A percentile compares a stretch with the other conserved stretches of the same genome.
phyloP scores from a whole-genome alignment of 139 green algal species.

The Picochlorum sp. region DNA sequence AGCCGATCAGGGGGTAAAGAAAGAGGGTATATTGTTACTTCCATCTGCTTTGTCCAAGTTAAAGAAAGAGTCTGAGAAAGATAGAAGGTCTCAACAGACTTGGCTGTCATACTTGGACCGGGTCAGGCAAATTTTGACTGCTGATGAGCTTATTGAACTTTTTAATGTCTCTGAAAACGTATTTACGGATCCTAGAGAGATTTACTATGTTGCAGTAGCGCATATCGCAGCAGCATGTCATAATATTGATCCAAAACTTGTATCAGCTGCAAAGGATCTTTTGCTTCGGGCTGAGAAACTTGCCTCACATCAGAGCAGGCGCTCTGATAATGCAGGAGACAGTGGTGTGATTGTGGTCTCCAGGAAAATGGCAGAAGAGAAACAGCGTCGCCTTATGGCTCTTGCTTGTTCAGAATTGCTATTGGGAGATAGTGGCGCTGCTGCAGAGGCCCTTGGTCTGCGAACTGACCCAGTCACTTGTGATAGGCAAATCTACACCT shows the following conservation, averaged over 20 bases:
- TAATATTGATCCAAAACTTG: neutral
- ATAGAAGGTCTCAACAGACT: neutral
- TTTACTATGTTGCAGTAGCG: conserved; percentile 23
- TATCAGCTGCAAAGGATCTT: conserved; percentile 7
- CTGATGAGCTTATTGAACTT: conserved; percentile 23
- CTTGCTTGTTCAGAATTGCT: conserved; percentile 18
- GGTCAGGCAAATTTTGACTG: conserved; percentile 7
- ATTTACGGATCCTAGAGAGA: conserved; percentile 13
- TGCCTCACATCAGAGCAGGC: neutral
- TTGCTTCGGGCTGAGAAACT: neutral
- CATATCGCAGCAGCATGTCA: conserved; percentile 13
- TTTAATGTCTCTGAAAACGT: conserved; percentile 5
- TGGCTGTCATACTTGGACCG: conserved; percentile 9
- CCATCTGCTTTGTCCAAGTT: neutral
- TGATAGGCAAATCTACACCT: conserved; percentile 17
- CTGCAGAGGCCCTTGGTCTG: conserved; percentile 19
- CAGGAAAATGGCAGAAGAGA: conserved; percentile 12
- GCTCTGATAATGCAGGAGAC: neutral
- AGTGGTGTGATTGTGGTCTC: neutral
- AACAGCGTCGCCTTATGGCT: conserved; percentile 17
- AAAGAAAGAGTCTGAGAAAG: neutral
- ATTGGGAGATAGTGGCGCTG: conserved; percentile 18
- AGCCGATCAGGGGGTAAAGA: neutral
- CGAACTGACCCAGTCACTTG: neutral
- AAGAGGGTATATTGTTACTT: neutral